These are phyloP conservation scores for Pyronema domesticum DNA, from an alignment of 495 filamentous ascomycete species.

Conservation along the genomic window DNA sequence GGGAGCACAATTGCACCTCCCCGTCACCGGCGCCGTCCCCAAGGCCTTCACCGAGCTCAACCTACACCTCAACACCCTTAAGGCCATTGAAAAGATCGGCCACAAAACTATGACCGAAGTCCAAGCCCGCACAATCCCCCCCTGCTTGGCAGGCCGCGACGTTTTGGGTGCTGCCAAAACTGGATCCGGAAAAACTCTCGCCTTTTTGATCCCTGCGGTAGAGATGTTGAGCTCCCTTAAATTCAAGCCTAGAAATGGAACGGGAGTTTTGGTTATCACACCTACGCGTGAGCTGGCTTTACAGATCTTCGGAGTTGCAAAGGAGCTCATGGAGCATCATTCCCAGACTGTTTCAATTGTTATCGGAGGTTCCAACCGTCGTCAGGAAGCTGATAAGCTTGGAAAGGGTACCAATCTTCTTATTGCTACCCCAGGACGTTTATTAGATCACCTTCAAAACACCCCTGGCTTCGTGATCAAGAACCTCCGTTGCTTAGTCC, in stretches of 20 bases:
- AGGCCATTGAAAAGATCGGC: conserved; percentile 76
- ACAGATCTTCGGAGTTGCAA: conserved; percentile 88
- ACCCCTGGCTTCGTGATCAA: conserved; percentile 85
- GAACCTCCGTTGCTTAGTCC: conserved; percentile 73
- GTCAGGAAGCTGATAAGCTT: conserved; percentile 86
- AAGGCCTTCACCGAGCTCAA: conserved; percentile 63
- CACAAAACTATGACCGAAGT: conserved; percentile 96
- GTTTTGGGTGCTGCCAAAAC: conserved; percentile 95
- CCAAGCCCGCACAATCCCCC: conserved; percentile 72
- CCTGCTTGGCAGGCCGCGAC: conserved; percentile 73
- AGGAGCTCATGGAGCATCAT: conserved; percentile 73
- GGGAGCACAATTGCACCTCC: conserved; percentile 36
- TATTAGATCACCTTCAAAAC: conserved; percentile 90
- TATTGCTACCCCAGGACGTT: conserved; percentile 79
- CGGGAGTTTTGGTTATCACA: conserved; percentile 39
- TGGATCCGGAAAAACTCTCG: conserved; percentile 84
- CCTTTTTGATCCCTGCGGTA: conserved; percentile 84
- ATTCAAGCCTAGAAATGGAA: conserved; percentile 64
- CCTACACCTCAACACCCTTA: conserved; percentile 68
- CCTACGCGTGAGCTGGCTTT: conserved; percentile 81
- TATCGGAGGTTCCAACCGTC: conserved; percentile 83
- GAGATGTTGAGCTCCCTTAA: conserved; percentile 84
- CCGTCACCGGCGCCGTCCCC: conserved; percentile 36
- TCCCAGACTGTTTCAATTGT: conserved; percentile 91
- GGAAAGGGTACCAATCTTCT: conserved; percentile 84